Evolutionary conservation across 106 monocot species (phyloP).

Genomic region (Platanthera guangdongensis): DNA sequence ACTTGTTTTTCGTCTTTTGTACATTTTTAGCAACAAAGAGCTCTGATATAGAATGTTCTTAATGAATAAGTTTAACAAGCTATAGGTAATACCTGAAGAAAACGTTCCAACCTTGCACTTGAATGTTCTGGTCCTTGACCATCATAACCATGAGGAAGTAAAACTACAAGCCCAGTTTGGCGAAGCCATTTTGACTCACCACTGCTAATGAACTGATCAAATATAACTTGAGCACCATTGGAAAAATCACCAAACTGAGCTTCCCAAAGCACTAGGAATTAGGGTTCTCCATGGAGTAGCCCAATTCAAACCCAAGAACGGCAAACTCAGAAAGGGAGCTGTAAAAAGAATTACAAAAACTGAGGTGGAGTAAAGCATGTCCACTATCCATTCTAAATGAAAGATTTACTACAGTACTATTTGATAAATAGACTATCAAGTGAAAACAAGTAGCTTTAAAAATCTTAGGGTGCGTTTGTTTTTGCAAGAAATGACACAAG

Average conservation of each 20-base stretch:
- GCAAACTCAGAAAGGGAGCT: slow-evolving; percentile 98
- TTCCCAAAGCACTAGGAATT: slow-evolving; percentile 98
- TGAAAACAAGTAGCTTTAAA: no score
- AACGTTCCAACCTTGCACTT: slow-evolving; percentile 81
- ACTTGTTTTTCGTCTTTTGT: not conserved
- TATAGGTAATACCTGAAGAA: slow-evolving; percentile 61
- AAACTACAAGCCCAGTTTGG: slow-evolving; percentile 79
- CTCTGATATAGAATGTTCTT: not conserved
- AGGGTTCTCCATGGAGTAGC: slow-evolving; percentile 99
- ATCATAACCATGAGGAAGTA: slow-evolving; percentile 99
- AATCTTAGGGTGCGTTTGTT: no score
- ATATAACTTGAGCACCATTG: slow-evolving; percentile 97
- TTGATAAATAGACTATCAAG: no score
- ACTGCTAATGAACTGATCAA: slow-evolving; percentile 94
- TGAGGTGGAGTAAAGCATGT: not conserved
- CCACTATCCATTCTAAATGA: not conserved
- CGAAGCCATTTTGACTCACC: slow-evolving; percentile 96
- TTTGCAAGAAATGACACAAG: no score
- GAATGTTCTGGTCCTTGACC: slow-evolving; percentile 99
- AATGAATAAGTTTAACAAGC: not conserved
- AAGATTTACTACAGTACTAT: not conserved
- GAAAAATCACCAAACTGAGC: slow-evolving; percentile 99
- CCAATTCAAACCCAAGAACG: slow-evolving; percentile 95
- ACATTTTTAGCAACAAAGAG: not conserved
- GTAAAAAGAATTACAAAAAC: slow-evolving; percentile 12